These are phyloP conservation scores for Saraca asoca DNA, from an alignment of 331 rosid species.

Conservation along the genomic window DNA sequence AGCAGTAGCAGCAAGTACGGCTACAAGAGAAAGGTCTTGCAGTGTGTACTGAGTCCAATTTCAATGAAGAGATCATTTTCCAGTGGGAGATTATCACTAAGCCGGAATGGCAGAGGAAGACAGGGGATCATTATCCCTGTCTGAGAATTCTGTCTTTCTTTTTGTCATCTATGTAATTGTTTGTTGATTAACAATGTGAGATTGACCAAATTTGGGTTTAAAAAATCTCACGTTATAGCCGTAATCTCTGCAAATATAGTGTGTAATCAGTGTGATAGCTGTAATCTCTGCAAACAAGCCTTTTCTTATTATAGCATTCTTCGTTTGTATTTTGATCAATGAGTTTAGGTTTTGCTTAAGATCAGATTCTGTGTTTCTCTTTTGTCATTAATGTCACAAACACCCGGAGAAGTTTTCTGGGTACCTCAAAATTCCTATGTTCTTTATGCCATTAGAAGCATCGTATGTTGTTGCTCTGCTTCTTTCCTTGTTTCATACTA, in stretches of 20 bases:
- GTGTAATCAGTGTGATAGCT: slow-evolving; percentile 29
- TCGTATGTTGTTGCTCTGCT: slow-evolving; percentile 1
- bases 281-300: slow-evolving; percentile 1
- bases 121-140: slow-evolving; percentile 49
- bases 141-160: slow-evolving; percentile 24
- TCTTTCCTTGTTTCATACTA: not conserved
- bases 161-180: not conserved
- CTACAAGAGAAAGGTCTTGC: slow-evolving; percentile 48
- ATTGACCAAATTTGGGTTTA: slow-evolving; percentile 35
- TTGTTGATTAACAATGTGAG: no score
- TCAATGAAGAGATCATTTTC: slow-evolving; percentile 82
- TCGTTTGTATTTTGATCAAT: slow-evolving; percentile 9
- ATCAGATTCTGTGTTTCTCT: not conserved
- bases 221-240: slow-evolving; percentile 27
- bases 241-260: slow-evolving; percentile 20
- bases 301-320: not conserved
- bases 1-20: slow-evolving; percentile 31
- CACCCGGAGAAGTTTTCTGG: not conserved
- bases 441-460: slow-evolving; percentile 4
- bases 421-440: slow-evolving; percentile 1
- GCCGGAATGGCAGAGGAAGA: slow-evolving; percentile 55
- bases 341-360: slow-evolving; percentile 24
- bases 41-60: slow-evolving; percentile 62
- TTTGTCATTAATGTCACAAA: not conserved
- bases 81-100: slow-evolving; percentile 61